Evolutionary conservation across 257 asterid species (phyloP).

Genomic region (Leonotis leonurus): DNA sequence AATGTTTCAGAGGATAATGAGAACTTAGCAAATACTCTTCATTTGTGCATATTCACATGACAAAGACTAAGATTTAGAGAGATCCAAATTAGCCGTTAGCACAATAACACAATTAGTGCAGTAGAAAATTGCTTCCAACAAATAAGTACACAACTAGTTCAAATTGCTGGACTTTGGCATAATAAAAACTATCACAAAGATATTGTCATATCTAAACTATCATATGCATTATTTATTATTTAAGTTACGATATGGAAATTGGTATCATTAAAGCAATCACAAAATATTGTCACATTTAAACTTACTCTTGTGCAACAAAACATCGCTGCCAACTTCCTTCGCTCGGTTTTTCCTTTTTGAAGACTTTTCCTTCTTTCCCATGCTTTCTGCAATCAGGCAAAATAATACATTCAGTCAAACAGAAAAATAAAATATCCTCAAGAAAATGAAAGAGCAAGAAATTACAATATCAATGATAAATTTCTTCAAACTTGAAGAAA

Average conservation of each 20-base stretch:
- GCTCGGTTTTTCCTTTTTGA: slow-evolving; percentile 42
- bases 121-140: not conserved
- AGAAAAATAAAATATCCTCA: not conserved
- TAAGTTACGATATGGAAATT: not conserved
- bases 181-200: not conserved
- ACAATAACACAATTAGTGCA: not conserved
- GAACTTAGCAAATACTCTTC: not conserved
- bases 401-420: not conserved
- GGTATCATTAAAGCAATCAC: not conserved
- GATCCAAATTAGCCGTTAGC: not conserved
- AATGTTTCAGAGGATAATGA: not conserved
- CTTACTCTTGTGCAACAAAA: slow-evolving; percentile 28
- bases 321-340: slow-evolving; percentile 22
- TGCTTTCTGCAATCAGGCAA: slow-evolving; percentile 19
- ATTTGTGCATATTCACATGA: not conserved
- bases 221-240: no score
- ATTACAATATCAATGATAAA: not conserved
- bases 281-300: not conserved
- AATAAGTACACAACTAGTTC: not conserved
- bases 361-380: slow-evolving; percentile 41
- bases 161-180: not conserved
- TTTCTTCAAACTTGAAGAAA: not conserved
- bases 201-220: no score
- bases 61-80: not conserved
- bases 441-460: not conserved